Conservation (phyloP, 73 alveolate species). For the Paraurostyla sp. region DNA sequence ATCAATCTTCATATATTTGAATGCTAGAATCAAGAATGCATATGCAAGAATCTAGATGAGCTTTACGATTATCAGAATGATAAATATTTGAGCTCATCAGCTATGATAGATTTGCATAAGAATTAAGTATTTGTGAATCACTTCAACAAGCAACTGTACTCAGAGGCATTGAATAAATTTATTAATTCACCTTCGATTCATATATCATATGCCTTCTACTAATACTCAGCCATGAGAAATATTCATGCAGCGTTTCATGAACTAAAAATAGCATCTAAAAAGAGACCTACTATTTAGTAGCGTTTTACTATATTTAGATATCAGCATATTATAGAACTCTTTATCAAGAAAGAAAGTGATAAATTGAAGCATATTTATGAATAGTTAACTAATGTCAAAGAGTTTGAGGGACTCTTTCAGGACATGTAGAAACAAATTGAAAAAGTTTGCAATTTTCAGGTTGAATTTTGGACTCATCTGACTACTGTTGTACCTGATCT, state of each 20-base stretch:
- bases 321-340: conserved; percentile 32
- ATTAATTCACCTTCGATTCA: conserved; percentile 53
- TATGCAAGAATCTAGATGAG: conserved; percentile 25
- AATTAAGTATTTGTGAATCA: conserved; percentile 37
- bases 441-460: conserved; percentile 60
- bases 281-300: conserved; percentile 57
- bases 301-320: conserved; percentile 60
- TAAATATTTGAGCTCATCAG: neutral
- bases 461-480: conserved; percentile 68
- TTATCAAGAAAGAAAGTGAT: conserved; percentile 21
- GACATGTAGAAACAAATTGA: conserved; percentile 67
- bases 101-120: neutral
- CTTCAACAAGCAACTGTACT: conserved; percentile 36
- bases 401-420: conserved; percentile 41
- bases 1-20: neutral
- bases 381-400: conserved; percentile 58
- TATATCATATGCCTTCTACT: conserved; percentile 50
- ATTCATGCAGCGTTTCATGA: conserved; percentile 64
- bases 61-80: conserved; percentile 27
- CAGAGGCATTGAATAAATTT: conserved; percentile 42
- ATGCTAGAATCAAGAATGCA: neutral
- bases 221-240: conserved; percentile 56
- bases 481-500: conserved; percentile 65
- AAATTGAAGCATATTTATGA: conserved; percentile 49
- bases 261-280: conserved; percentile 45